Evolutionary conservation across 768 basidiomycete species (phyloP).

Genomic region (Tephrocybe sp.): DNA sequence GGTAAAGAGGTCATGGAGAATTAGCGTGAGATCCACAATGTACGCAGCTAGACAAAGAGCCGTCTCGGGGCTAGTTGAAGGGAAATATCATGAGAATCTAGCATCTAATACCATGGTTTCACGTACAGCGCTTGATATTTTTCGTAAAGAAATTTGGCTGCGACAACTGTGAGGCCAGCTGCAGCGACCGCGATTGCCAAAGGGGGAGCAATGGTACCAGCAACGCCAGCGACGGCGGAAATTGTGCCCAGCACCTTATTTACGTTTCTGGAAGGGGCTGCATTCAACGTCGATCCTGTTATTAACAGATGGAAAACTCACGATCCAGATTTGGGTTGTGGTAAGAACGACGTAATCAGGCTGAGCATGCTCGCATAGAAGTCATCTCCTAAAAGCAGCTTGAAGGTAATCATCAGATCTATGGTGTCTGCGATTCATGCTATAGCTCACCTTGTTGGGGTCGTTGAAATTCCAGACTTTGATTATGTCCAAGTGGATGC

Average conservation of each 20-base stretch:
- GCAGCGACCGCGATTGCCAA: conserved; percentile 11
- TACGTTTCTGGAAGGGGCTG: not conserved
- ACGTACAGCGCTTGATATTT: conserved; percentile 5
- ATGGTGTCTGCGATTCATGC: not conserved
- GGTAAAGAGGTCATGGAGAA: no score
- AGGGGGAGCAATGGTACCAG: conserved; percentile 5
- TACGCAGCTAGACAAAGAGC: not conserved
- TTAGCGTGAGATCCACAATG: no score
- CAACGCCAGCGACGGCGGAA: conserved; percentile 1
- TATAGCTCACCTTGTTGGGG: conserved; percentile 12
- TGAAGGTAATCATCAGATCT: not conserved
- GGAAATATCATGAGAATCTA: not conserved
- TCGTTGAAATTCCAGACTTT: conserved; percentile 27
- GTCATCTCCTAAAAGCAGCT: not conserved
- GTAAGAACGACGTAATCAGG: not conserved
- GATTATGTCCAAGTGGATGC: conserved; percentile 20
- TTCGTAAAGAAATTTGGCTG: not conserved
- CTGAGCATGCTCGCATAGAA: not conserved
- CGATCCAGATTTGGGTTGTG: not conserved
- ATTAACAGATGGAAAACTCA: not conserved
- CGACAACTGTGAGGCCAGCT: not conserved
- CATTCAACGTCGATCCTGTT: not conserved
- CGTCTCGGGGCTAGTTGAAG: not conserved
- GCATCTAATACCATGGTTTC: not conserved
- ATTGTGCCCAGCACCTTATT: not conserved